phyloP scores from a whole-genome alignment of 2,329 filamentous ascomycete species.

The Graphilbum ipis-grandicollis region DNA sequence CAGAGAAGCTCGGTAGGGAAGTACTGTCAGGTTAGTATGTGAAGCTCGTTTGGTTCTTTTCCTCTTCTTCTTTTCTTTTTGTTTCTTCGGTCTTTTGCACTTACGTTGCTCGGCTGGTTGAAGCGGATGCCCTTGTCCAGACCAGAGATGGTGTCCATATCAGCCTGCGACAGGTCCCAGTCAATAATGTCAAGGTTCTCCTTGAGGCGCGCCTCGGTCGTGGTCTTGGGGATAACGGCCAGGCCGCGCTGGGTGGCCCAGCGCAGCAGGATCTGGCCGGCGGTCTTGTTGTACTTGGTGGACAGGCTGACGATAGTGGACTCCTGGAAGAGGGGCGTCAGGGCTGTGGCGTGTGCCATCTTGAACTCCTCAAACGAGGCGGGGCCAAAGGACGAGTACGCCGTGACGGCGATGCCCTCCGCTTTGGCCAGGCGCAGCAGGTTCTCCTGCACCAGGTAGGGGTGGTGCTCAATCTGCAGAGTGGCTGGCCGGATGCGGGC shows the following conservation, averaged over 20 bases:
- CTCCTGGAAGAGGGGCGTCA: constrained; percentile 49
- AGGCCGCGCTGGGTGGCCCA: constrained; percentile 75
- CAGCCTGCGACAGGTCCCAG: constrained; percentile 35
- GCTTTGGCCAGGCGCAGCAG: constrained; percentile 52
- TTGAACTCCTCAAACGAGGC: constrained; percentile 63
- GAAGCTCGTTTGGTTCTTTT: too few species aligned
- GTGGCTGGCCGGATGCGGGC: constrained; percentile 57
- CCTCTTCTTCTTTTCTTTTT: too few species aligned
- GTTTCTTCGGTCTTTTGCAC: too few species aligned
- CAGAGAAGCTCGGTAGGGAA: constrained; percentile 37
- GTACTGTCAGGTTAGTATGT: constrained; percentile 26
- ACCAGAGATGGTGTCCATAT: constrained; percentile 36
- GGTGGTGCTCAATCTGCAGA: constrained; percentile 82
- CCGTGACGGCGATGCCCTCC: constrained; percentile 58
- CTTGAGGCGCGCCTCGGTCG: constrained; percentile 27
- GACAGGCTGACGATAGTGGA: constrained; percentile 45
- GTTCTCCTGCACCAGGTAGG: constrained; percentile 62
- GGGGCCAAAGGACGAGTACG: constrained; percentile 72
- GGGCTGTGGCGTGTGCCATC: constrained; percentile 46
- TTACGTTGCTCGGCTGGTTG: constrained; percentile 32
- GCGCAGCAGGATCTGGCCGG: constrained; percentile 67
- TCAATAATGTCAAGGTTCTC: constrained; percentile 39
- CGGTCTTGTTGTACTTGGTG: constrained; percentile 51
- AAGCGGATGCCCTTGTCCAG: constrained; percentile 39
- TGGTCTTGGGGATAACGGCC: constrained; percentile 60